Conservation (phyloP, 2,329 filamentous ascomycete species). For the Penicillium sp. region DNA sequence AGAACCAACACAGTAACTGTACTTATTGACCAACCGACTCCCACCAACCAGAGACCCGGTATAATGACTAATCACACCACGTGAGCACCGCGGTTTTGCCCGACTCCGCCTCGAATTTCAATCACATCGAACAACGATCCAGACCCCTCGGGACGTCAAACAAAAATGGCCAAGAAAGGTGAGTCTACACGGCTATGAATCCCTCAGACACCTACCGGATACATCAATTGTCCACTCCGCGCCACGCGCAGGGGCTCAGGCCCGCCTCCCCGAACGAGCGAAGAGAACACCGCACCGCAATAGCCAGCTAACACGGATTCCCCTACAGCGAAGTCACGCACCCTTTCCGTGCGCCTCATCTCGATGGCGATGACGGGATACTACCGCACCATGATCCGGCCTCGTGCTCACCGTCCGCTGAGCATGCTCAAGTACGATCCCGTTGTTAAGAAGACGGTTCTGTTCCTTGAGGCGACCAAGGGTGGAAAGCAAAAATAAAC, state of each 20-base stretch:
- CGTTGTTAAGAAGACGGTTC: conserved; percentile 91
- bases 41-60: not conserved
- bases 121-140: conserved; percentile 13
- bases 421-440: conserved; percentile 99
- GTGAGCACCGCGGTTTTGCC: conserved; percentile 11
- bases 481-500: conserved; percentile 57
- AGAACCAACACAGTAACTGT: not conserved
- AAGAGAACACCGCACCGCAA: not conserved
- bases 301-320: conserved; percentile 1
- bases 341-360: conserved; percentile 88
- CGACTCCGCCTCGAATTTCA: conserved; percentile 15
- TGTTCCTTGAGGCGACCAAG: conserved; percentile 92
- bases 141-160: conserved; percentile 13
- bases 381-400: conserved; percentile 87
- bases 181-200: not conserved
- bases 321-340: conserved; percentile 76
- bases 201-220: not conserved
- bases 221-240: not conserved
- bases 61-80: conserved; percentile 8
- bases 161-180: conserved; percentile 27
- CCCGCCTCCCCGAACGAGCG: not conserved
- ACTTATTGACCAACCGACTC: not conserved
- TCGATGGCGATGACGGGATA: conserved; percentile 99
- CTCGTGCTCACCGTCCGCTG: conserved; percentile 76
- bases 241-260: not conserved